Percentiles rank a stretch among this genome's conserved stretches.
Conservation (phyloP, 495 filamentous ascomycete species). For the Podospora pseudoanserina region DNA sequence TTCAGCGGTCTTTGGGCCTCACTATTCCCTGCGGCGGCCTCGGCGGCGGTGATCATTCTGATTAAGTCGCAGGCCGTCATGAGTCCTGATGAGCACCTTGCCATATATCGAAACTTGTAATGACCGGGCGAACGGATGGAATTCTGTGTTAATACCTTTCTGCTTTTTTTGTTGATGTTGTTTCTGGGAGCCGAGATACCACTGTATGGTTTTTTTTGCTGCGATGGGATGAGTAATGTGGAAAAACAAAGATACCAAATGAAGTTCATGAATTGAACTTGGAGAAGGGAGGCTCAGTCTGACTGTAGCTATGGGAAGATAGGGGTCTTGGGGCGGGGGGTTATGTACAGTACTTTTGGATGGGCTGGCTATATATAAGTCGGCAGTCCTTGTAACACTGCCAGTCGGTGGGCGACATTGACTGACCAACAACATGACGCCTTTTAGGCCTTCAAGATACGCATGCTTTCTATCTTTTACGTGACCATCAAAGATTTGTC, state of each 20-base stretch:
- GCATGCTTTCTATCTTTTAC: neutral
- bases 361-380: neutral
- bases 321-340: neutral
- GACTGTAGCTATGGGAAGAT: neutral
- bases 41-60: neutral
- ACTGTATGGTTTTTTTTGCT: slow-evolving; percentile 5
- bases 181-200: neutral
- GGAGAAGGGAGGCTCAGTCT: neutral
- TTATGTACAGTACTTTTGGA: neutral
- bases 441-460: neutral
- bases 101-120: slow-evolving; percentile 5
- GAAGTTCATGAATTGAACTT: neutral
- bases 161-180: slow-evolving; percentile 14
- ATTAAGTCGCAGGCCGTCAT: neutral
- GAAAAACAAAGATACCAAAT: slow-evolving; percentile 20
- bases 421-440: neutral
- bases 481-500: too few species aligned
- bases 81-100: neutral
- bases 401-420: neutral
- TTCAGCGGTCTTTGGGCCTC: slow-evolving; percentile 23
- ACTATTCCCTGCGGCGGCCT: slow-evolving; percentile 23
- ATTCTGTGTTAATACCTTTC: slow-evolving; percentile 5
- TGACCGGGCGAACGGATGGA: neutral
- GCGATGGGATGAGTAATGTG: slow-evolving; percentile 5
- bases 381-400: neutral